A percentile compares a stretch with the other conserved stretches of the same genome.
Conservation (phyloP, 345 rosid species). For the Brassica incana region DNA sequence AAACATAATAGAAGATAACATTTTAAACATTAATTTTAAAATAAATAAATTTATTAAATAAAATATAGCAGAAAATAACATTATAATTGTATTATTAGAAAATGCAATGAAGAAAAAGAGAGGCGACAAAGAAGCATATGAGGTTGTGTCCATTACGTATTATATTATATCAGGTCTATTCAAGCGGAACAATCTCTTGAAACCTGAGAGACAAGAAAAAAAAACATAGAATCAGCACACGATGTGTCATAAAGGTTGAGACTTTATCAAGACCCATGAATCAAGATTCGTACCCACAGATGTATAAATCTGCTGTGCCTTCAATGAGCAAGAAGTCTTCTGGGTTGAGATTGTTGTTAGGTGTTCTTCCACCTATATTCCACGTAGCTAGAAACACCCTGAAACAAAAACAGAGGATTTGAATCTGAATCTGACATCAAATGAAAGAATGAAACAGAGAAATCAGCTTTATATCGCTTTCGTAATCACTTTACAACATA, state of each 20-base stretch:
- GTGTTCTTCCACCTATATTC: slow-evolving; percentile 94
- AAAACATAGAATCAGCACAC: not conserved
- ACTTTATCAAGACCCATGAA: not conserved
- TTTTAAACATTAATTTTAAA: too few species aligned
- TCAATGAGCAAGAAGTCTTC: slow-evolving; percentile 86
- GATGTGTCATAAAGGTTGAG: not conserved
- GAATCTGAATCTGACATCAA: not conserved
- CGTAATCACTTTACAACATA: too few species aligned
- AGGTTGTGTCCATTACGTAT: too few species aligned
- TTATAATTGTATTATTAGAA: too few species aligned
- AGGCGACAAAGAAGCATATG: too few species aligned
- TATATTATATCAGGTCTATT: too few species aligned
- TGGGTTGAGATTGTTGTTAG: slow-evolving; percentile 61
- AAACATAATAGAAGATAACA: too few species aligned
- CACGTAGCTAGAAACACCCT: slow-evolving; percentile 87
- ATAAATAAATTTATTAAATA: too few species aligned
- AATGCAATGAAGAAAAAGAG: too few species aligned
- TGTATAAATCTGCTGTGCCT: slow-evolving; percentile 80
- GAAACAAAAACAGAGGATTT: slow-evolving; percentile 22
- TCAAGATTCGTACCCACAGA: slow-evolving; percentile 73
- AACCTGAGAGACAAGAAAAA: slow-evolving; percentile 47
- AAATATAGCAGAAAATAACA: too few species aligned
- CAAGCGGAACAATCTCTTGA: slow-evolving; percentile 90
- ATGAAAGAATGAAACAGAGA: not conserved
- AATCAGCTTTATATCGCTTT: not conserved